Base-by-base conservation (phyloP, 257 asterid genomes). In the Thymus mandschuricus region DNA sequence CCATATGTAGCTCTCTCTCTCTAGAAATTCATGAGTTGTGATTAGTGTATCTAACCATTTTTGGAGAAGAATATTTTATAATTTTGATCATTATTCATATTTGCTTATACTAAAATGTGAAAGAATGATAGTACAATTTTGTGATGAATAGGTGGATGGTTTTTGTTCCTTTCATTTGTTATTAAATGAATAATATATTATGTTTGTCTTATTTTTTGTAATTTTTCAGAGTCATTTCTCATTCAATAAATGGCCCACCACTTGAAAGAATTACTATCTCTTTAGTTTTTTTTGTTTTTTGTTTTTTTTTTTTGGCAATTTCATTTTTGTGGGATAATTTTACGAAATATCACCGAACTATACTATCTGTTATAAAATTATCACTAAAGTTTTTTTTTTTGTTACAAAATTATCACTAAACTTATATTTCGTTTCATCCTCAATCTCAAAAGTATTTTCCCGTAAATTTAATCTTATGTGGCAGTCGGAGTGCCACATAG, bases 181-280 rank as follows among this genome's bases (percentile, higher is more conserved):
- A 62, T 27, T 63, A 72, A 40, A 55, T 59, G 60, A 49, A 74
- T 49, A 62, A 44, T 59, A 3, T 27, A 7, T 15, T 52, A 35
- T 56, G 9, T 6, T 69, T 76, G 68, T 76, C 68, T 63, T 69
- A 64, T 76, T 63, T 69, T 46, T 69, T 69, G 68, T 76, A 55
- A 69, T 12, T 27, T 43, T 56, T 50, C 55, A 15, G 48, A 61
- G 69, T 60, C 69, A 49, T 67, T 67, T 67, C 70, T 35, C 38
- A 67, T 60, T 67, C 74, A 67, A 40, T 2, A 34, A 41, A 41
- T 28, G 69, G 69, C 64, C 79, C 58, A 67, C 79, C 9, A 54
- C 48, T 29, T 50, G 64, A 56, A 56, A 15, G 38, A 15, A 21
- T 21, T 21, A 21, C 21, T 21, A 21, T 21, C 21, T 21, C 21